Evolutionary conservation across 2,329 filamentous ascomycete species (phyloP).

Genomic region (Aspergillus sp.): DNA sequence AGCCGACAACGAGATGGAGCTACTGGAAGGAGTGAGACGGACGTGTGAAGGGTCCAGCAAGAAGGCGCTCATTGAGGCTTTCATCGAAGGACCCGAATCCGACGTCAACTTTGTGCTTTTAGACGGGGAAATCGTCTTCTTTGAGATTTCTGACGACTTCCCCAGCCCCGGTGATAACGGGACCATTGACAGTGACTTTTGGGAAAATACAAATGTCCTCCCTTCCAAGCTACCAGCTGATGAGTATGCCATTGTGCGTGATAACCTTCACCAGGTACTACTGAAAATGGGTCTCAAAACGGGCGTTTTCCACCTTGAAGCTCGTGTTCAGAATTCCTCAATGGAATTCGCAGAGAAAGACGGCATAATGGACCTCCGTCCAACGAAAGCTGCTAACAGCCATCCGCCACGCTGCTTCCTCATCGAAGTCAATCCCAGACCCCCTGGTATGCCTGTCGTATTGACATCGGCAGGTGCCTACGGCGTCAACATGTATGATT

Average conservation of each 20-base stretch:
- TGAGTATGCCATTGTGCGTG: background rate
- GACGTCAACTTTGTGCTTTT: background rate
- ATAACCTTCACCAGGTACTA: background rate
- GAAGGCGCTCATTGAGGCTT: background rate
- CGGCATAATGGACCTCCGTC: background rate
- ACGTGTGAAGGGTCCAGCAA: background rate
- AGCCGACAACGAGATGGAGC: background rate
- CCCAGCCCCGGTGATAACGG: background rate
- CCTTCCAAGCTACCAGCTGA: background rate
- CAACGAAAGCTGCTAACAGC: background rate
- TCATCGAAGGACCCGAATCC: background rate
- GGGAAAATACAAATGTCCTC: background rate
- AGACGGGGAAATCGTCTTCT: background rate
- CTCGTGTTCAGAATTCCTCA: background rate
- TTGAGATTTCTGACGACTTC: background rate
- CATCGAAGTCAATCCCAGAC: background rate
- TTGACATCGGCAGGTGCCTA: background rate
- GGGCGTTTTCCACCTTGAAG: background rate
- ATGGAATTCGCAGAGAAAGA: background rate
- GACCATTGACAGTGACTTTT: background rate
- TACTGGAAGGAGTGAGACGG: background rate
- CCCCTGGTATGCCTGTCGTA: background rate
- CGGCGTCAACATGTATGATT: background rate
- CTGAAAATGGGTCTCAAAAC: background rate
- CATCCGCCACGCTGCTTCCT: background rate